Conservation (phyloP, 345 rosid genomes). For the Camelina laxa region DNA sequence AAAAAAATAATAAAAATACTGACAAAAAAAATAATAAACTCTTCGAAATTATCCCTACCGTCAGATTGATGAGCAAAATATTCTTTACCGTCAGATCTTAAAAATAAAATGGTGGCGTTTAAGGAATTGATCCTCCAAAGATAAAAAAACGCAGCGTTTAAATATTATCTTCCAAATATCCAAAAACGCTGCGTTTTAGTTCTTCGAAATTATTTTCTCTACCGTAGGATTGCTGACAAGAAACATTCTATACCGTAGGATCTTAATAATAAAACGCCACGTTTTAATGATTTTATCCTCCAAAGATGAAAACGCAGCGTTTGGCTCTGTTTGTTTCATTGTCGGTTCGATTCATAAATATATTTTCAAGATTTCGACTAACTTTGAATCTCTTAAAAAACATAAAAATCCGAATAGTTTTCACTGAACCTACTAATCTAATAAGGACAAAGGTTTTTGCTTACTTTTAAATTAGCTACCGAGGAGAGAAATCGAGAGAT, state of each 20-base stretch:
- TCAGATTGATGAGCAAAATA: not conserved
- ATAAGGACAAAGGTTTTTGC: not conserved
- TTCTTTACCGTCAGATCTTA: not conserved
- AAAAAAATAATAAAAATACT: not conserved
- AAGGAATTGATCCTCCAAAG: not conserved
- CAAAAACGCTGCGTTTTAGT: constrained; percentile 22
- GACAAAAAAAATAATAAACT: not conserved
- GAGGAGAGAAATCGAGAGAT: constrained; percentile 79
- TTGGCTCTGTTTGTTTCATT: not conserved
- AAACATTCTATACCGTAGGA: no score
- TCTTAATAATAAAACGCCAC: not conserved
- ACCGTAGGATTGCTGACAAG: not conserved
- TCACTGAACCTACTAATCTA: constrained; percentile 36
- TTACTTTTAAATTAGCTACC: constrained; percentile 41
- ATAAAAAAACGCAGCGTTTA: not conserved
- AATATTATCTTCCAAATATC: not conserved
- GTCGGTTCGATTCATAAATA: not conserved
- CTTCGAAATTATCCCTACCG: not conserved
- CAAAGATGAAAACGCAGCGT: not conserved
- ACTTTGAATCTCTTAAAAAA: constrained; percentile 2
- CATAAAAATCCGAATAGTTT: constrained; percentile 21
- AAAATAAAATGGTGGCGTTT: not conserved
- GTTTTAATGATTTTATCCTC: not conserved
- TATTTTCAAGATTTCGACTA: constrained; percentile 29
- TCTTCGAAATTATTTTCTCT: no score